Base-by-base conservation (phyloP, 2,329 filamentous ascomycete species). In the Truncatella angustata region DNA sequence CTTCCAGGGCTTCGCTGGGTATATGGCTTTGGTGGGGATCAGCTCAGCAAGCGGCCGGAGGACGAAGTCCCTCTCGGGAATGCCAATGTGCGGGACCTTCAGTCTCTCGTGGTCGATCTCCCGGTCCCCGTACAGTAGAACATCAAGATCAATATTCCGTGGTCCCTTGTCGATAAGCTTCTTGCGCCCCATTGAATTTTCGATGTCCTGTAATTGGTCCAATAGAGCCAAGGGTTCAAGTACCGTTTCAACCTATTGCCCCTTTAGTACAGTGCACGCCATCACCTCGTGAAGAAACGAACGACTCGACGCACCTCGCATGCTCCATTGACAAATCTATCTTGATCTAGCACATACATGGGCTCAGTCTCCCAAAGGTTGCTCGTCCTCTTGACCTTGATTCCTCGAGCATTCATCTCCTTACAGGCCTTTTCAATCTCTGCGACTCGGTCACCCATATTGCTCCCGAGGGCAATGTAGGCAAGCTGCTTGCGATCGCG, bases 261-360 rank as follows among this genome's bases (percentile, higher is more conserved):
- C n/a, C 20, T 36, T 51, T 36, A 62, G 46, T 28, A 45, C 24
- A 54, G 28, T 49, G 34, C 28, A 53, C 51, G 24, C 30, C 23
- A 26, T 40, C 36, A 36, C 24, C 47, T 35, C 23, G 12, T 24
- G 24, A 36, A 43, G 18, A 3, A 40, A 23, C 37, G 21, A 23
- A 14, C n/a, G n/a, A n/a, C n/a, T 23, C 37, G 55, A 76, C 84
- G 67, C 69, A 95, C 91, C 84, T 96, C 90, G 69, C 91, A 96
- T 52, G 86, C 92, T 18, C 91, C 94, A 66, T 99, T 99, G 44
- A 97, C 75, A 66, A 99, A 99, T 26, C 83, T 82, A 56, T 86
- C 85, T 69, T 99, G 94, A 57, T 97, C 88, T 56, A 88, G 75
- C 57, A 97, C 88, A 70, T 99, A 99, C 94, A 99, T 99, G 20